Percentiles rank a stretch among this genome's conserved stretches.
phyloP scores from a whole-genome alignment of 495 filamentous ascomycete genomes.

The Lasiosphaeria hispida region DNA sequence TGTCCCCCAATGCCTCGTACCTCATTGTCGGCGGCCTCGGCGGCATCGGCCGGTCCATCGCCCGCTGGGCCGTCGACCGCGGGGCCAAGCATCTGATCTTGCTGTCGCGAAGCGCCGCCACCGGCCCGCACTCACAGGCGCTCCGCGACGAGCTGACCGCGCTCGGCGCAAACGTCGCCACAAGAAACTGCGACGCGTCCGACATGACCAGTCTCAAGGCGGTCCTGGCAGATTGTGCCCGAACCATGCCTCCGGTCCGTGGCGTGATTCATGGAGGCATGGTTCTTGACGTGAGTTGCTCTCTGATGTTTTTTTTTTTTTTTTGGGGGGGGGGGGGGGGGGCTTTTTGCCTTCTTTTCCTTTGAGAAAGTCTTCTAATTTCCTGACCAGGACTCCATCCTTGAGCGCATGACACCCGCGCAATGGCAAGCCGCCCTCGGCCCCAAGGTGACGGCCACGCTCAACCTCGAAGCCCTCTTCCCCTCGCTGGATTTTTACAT shows the following conservation, averaged over 20 bases:
- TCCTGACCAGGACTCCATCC: too few species aligned
- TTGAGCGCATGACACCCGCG: constrained; percentile 1
- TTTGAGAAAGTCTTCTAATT: too few species aligned
- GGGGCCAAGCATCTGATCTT: constrained; percentile 52
- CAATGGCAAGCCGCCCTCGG: too few species aligned
- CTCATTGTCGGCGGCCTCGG: constrained; percentile 54
- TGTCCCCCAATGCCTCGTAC: too few species aligned
- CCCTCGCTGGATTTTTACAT: too few species aligned
- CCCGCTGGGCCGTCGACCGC: constrained; percentile 37
- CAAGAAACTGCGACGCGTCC: not conserved
- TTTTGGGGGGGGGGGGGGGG: too few species aligned
- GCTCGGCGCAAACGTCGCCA: not conserved
- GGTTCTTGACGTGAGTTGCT: not conserved
- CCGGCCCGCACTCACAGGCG: not conserved
- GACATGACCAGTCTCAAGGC: not conserved
- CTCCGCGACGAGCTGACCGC: not conserved
- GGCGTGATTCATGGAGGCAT: not conserved
- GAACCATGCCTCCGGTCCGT: not conserved
- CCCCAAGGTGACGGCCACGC: too few species aligned
- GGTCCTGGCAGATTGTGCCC: not conserved
- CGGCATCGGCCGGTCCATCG: constrained; percentile 52
- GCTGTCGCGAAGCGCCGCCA: constrained; percentile 41
- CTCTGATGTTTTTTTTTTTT: too few species aligned
- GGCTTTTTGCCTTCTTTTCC: too few species aligned
- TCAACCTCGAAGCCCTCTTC: too few species aligned